Conservation (phyloP, 2,329 filamentous ascomycete genomes). For the Alternaria tenuissima region DNA sequence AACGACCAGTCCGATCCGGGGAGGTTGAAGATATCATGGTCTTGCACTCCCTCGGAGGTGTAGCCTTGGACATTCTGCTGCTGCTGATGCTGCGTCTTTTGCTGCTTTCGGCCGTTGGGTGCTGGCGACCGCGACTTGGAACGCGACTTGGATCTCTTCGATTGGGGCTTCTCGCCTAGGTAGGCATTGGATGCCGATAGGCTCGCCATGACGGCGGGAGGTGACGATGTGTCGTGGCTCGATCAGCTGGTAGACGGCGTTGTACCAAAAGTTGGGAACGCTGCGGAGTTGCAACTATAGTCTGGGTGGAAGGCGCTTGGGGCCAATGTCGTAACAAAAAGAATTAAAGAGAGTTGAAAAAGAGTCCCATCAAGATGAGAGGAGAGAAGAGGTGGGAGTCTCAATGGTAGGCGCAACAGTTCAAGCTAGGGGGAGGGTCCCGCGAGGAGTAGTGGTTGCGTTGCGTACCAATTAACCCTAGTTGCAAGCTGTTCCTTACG, state of each 20-base stretch:
- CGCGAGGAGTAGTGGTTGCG: constrained; percentile 28
- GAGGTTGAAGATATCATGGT: constrained; percentile 92
- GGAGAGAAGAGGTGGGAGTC: constrained; percentile 24
- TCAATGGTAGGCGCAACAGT: constrained; percentile 36
- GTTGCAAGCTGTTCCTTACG: constrained; percentile 41
- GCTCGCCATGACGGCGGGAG: constrained; percentile 49
- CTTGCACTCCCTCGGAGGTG: constrained; percentile 79
- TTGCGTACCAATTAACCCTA: constrained; percentile 39
- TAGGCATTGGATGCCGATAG: constrained; percentile 38
- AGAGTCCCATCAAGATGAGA: constrained; percentile 30
- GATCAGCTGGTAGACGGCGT: constrained; percentile 32
- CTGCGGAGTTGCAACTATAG: constrained; percentile 20
- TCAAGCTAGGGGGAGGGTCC: constrained; percentile 34
- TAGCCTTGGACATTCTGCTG: constrained; percentile 61
- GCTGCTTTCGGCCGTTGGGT: constrained; percentile 45
- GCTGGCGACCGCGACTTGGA: constrained; percentile 47
- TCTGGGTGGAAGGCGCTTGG: constrained; percentile 2
- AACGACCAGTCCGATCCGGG: constrained; percentile 84
- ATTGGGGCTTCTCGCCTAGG: constrained; percentile 43
- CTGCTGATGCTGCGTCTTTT: constrained; percentile 31
- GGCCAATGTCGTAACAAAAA: constrained; percentile 18
- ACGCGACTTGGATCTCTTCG: constrained; percentile 38
- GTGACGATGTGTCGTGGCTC: constrained; percentile 27
- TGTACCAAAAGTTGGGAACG: constrained; percentile 13
- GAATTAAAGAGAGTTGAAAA: constrained; percentile 50